Evolutionary conservation across 306 rosid genomes (phyloP), one percentile per base, ranked within the genome.

Genomic region (Cicer judaicum): DNA sequence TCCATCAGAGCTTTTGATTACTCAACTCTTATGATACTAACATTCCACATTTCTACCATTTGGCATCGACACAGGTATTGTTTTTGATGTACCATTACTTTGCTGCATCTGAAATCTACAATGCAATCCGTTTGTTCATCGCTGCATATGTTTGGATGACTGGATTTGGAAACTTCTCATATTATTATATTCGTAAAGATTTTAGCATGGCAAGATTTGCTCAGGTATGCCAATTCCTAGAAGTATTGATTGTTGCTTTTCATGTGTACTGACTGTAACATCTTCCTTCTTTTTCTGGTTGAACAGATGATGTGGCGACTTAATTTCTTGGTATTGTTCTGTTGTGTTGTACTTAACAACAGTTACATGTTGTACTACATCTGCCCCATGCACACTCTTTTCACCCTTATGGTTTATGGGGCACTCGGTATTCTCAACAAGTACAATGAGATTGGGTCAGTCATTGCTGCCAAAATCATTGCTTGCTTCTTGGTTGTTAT

Each of bases 281-380:
- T 67, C 75, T 74, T 78, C 11, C 52, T 59, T 36, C 44, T 16
- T 47, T 49, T 56, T 82, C 41, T 86, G 62, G 79, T 68, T 72
- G 86, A 69, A 81, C 93, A 94, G 99, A 92, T 94, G 99, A 94
- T 94, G 99, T 94, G 99, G 99, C 86, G 99, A 83, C 96, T 94
- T 78, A 94, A 94, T 82, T 94, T 92, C 89, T 88, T 92, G 83
- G 98, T 94, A 70, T 16, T 92, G 19, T 86, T 90, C 81, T 80
- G 88, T 74, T 94, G 98, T 80, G 9, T 94, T 60, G 85, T 92
- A 74, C 99, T 94, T 34, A 75, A 92, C 89, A 94, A 94, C 86
- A 94, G 92, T 85, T 94, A 94, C 81, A 89, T 84, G 90, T 82
- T 94, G 15, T 94, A 92, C 89, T 94, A 94, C 88, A 92, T 94